Conservation (phyloP, 257 asterid species). For the Coffea eugenioides region DNA sequence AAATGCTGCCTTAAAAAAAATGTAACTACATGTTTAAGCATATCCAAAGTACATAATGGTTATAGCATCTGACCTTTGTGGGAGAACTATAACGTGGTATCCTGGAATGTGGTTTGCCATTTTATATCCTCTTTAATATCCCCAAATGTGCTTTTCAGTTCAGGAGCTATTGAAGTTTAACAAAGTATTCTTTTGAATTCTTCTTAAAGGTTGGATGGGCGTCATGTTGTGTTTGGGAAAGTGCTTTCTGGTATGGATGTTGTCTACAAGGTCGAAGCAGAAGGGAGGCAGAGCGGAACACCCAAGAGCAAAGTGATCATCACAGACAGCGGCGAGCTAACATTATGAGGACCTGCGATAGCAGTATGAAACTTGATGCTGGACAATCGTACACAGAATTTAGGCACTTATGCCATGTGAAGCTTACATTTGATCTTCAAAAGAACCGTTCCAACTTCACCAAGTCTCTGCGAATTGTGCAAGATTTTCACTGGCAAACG, state of each 20-base stretch:
- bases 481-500: background rate
- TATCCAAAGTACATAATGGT: background rate
- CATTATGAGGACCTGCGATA: constrained; percentile 23
- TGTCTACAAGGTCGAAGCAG: constrained; percentile 61
- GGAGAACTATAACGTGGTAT: background rate
- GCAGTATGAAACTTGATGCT: background rate
- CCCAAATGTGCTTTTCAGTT: background rate
- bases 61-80: background rate
- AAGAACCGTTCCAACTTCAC: background rate
- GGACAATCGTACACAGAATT: background rate
- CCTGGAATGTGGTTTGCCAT: too few species aligned
- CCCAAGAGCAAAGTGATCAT: constrained; percentile 59
- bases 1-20: background rate
- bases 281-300: constrained; percentile 58
- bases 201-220: constrained; percentile 77
- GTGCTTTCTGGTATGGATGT: constrained; percentile 91
- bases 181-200: constrained; percentile 1
- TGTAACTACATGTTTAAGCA: background rate
- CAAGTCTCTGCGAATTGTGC: background rate
- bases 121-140: background rate
- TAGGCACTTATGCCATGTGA: background rate
- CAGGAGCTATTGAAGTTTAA: background rate
- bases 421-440: background rate
- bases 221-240: constrained; percentile 87
- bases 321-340: constrained; percentile 68